These are phyloP conservation scores for Prosopis cineraria DNA, from an alignment of 306 rosid genomes.

Conservation along the genomic window DNA sequence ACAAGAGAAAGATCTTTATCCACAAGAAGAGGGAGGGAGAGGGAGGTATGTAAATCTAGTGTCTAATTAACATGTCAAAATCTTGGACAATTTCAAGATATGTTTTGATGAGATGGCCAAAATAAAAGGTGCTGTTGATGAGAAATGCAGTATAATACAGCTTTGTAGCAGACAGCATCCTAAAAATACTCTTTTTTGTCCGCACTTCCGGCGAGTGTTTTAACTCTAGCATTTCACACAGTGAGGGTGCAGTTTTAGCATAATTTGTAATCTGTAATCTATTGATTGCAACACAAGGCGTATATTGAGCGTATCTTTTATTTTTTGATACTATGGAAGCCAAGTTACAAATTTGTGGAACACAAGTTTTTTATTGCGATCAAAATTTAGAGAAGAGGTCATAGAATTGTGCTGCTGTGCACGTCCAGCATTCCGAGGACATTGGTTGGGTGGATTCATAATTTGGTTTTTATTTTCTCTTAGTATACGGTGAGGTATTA, in stretches of 20 bases:
- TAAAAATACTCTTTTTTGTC: not conserved
- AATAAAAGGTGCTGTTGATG: not conserved
- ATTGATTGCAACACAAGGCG: not conserved
- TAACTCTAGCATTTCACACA: not conserved
- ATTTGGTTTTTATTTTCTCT: too few species aligned
- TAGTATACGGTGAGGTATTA: too few species aligned
- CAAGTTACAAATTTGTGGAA: not conserved
- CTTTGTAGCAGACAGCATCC: not conserved
- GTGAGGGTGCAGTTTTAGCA: not conserved
- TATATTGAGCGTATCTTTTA: not conserved
- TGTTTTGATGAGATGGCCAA: too few species aligned
- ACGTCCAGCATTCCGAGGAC: not conserved
- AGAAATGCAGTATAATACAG: not conserved
- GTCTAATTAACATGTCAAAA: not conserved
- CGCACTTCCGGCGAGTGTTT: not conserved
- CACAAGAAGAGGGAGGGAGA: not conserved
- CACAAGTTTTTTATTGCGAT: not conserved
- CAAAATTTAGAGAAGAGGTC: not conserved
- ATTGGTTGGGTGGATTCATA: not conserved
- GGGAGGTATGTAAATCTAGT: not conserved
- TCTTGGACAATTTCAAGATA: too few species aligned
- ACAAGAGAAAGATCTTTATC: not conserved
- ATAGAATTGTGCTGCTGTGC: not conserved
- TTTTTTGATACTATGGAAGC: not conserved
- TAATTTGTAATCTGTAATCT: too few species aligned